Evolutionary conservation across 108 stramenopile genomes (phyloP).

Genomic region (Cylindrotheca fusiformis): DNA sequence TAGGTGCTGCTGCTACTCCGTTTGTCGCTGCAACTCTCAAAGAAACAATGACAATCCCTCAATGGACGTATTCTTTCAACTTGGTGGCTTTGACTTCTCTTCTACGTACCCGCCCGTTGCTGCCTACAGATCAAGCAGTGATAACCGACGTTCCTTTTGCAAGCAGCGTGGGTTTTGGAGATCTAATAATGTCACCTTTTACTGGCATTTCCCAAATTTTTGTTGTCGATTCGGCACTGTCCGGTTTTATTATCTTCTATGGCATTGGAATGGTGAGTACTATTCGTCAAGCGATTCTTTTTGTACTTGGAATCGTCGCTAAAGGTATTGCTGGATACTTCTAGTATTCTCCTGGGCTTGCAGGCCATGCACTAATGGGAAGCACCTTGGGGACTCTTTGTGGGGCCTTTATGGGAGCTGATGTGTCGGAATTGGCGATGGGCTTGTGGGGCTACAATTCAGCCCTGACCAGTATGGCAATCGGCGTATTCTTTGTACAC

Average conservation of each 20-base stretch:
- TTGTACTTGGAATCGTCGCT: too few species aligned
- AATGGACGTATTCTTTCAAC: conserved; percentile 85
- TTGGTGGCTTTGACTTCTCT: conserved; percentile 60
- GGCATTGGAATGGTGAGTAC: conserved; percentile 18
- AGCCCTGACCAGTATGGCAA: conserved; percentile 67
- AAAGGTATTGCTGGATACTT: too few species aligned
- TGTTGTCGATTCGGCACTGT: conserved; percentile 63
- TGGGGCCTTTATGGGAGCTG: conserved; percentile 41
- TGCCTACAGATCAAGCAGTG: conserved; percentile 2
- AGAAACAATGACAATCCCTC: conserved; percentile 47
- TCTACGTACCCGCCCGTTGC: conserved; percentile 49
- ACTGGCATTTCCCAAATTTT: conserved; percentile 83
- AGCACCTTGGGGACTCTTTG: conserved; percentile 43
- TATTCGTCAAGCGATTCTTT: too few species aligned
- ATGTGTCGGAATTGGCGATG: conserved; percentile 41
- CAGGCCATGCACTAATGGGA: conserved; percentile 62
- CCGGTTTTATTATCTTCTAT: conserved; percentile 40
- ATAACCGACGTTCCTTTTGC: conserved; percentile 4
- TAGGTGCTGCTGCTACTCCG: conserved; percentile 58
- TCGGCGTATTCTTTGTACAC: conserved; percentile 76
- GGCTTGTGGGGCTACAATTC: conserved; percentile 80
- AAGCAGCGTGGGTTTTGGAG: conserved; percentile 5
- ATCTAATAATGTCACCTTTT: conserved; percentile 41
- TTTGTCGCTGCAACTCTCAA: conserved; percentile 57
- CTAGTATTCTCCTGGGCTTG: conserved; percentile 57